These are phyloP conservation scores for Coemansia sp. DNA, from an alignment of 192 early-diverging fungal species.

Conservation along the genomic window DNA sequence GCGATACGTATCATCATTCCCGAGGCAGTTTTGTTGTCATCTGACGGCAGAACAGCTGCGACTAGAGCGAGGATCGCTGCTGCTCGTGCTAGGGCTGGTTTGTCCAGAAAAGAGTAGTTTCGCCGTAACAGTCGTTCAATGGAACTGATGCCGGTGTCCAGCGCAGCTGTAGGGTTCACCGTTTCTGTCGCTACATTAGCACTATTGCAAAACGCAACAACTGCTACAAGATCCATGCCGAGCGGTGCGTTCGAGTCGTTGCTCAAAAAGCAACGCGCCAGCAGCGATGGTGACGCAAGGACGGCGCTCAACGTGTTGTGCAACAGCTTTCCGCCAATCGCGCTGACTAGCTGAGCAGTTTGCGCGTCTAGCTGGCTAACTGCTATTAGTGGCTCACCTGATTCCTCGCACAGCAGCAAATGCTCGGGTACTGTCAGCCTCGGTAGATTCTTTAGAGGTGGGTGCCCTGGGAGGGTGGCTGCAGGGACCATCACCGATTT, in stretches of 20 bases:
- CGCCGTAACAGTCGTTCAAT: background rate
- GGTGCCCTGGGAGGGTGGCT: background rate
- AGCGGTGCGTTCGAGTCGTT: background rate
- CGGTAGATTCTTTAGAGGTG: background rate
- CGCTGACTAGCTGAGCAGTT: slow-evolving; percentile 19
- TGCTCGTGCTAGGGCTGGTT: slow-evolving; percentile 9
- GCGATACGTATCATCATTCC: slow-evolving; percentile 13
- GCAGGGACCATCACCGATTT: background rate
- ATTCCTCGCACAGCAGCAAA: background rate
- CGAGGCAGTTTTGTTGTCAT: background rate
- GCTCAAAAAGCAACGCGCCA: slow-evolving; percentile 25
- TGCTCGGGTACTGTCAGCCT: background rate
- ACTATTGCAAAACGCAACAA: slow-evolving; percentile 15
- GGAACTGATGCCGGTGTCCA: background rate
- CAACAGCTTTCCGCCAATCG: slow-evolving; percentile 23
- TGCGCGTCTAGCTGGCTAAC: slow-evolving; percentile 29
- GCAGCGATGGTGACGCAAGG: slow-evolving; percentile 15
- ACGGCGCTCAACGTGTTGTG: slow-evolving; percentile 27
- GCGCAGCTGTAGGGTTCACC: background rate
- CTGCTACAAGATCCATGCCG: slow-evolving; percentile 26
- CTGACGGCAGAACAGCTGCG: background rate
- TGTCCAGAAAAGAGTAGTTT: background rate
- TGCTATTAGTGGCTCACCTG: slow-evolving; percentile 19
- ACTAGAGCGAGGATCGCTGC: slow-evolving; percentile 19
- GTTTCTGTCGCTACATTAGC: background rate